Base-by-base conservation (phyloP, 352 stramenopile genomes). In the Phytophthora brassicae region DNA sequence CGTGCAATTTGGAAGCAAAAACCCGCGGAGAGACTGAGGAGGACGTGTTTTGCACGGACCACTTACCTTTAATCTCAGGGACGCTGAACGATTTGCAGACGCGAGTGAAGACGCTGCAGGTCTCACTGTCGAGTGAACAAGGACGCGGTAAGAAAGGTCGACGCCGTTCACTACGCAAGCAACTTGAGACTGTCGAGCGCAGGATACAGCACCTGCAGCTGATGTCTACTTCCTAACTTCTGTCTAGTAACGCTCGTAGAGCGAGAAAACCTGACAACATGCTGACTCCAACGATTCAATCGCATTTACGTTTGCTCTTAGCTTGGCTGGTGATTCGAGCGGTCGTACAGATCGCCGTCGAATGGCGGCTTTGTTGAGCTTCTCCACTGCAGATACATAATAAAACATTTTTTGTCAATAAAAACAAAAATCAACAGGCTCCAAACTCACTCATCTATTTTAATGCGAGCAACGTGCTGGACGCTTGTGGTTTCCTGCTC, bases 151-250 rank as follows among this genome's bases (percentile, higher is more conserved):
- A 79, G 53, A 93, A 93, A 41, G 81, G 81, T 28, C 79, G 79
- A 33, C 81, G 84, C 50, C 84, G 84, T 16, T 91, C 84, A 31
- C 68, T 93, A 59, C 84, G 81, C 56, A 93, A 93, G 75, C 84
- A 93, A 52, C 46, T 91, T n/a, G 77, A 89, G 53, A 88, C 76
- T 3, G 66, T 93, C 51, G 55, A 87, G 62, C 60, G 52, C 16
- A 74, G 83, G 68, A 87, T 92, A 83, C 72, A 82, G 31, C 60
- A 75, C 23, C 39, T 67, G 1, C 20, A 33, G 54, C 46, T 43
- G 12, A 44, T 19, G 17, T 26, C 58, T 36, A 26, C 42, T 39
- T 47, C 48, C 24, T 72, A 60, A 60, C 33, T 39, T 22, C 41
- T 44, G n/a, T 43, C 36, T 43, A n/a, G 12, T 51, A n/a, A n/a